Evolutionary conservation across 2,329 filamentous ascomycete genomes (phyloP), one percentile per base, ranked within the genome.

Genomic region (Fusarium goolgardi): DNA sequence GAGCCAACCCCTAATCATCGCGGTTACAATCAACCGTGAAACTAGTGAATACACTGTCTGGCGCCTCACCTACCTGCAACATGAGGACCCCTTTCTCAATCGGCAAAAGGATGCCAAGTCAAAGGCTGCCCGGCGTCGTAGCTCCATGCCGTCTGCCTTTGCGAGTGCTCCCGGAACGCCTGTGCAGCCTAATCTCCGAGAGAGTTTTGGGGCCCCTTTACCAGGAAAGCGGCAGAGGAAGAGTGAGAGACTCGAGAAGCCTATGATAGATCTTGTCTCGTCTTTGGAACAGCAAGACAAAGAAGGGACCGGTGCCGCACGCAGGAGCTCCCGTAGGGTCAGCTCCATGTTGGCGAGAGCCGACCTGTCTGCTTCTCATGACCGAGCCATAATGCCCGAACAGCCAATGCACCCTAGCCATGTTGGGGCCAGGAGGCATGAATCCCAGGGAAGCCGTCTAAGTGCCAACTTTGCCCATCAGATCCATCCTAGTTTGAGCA

Each of bases 341-440:
- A 99, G 96, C 81, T 98, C 95, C 18, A 86, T 97, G 80, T 84
- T 97, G 54, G 94, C 94, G 18, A 86, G 95, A 73, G 91, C 92
- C 32, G 95, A 97, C 75, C 82, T 97, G 21, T 95, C 93, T 1
- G 90, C 92, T 12, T 96, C 91, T 18, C 92, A 95, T 69, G 94
- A 97, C 71, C 86, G 92, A 72, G 85, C 90, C 2, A 86, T 90
- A n/a, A 96, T 97, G 75, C 86, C 89, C 29, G 94, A 97, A 49
- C 86, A 85, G 76, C 79, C 76, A 68, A 83, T 77, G 4, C 75
- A 79, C 11, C 72, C 80, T 11, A 78, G 76, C 13, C 78, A 80
- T 53, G 76, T 76, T 0, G 83, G 84, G 43, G 79, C 84, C 16
- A 88, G 90, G 68, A 86, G 91, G 62, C 85, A 88, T 9, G 90